Conservation (phyloP, 1,284 basidiomycete species). For the Xerocomus nothofagi region DNA sequence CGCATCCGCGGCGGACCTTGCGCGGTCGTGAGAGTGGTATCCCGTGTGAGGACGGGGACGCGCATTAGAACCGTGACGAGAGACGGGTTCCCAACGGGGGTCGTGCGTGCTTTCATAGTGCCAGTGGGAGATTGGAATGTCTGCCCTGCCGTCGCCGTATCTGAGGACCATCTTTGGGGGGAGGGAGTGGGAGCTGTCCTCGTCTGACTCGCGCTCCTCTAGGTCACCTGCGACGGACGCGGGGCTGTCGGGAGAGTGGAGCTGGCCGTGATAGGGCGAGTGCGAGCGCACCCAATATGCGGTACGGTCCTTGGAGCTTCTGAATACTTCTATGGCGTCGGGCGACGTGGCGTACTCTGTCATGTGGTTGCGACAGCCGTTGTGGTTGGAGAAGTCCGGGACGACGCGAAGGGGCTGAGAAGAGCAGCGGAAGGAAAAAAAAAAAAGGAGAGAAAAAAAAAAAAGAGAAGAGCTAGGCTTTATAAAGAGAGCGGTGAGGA, state of each 20-base stretch:
- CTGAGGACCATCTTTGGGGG: constrained; percentile 71
- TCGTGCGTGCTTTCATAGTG: constrained; percentile 26
- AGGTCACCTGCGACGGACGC: constrained; percentile 51
- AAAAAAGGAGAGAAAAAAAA: constrained; percentile 9
- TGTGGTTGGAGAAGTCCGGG: neutral
- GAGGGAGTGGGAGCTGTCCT: constrained; percentile 60
- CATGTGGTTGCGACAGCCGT: constrained; percentile 39
- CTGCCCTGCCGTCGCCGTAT: constrained; percentile 61
- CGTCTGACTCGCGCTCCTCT: constrained; percentile 53
- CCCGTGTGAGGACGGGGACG: constrained; percentile 19
- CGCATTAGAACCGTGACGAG: constrained; percentile 10
- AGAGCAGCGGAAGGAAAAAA: constrained; percentile 6
- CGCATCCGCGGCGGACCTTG: constrained; percentile 39
- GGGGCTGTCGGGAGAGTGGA: constrained; percentile 58
- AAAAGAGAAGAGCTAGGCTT: constrained; percentile 11
- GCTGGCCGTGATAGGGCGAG: constrained; percentile 38
- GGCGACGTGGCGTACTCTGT: constrained; percentile 65
- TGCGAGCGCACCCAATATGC: constrained; percentile 57
- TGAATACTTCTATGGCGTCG: constrained; percentile 55
- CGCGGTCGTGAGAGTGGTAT: constrained; percentile 29
- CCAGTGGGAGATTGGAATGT: constrained; percentile 55
- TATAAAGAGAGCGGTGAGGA: constrained; percentile 25
- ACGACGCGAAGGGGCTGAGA: neutral
- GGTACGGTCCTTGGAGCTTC: constrained; percentile 57
- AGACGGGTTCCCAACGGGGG: constrained; percentile 13